A percentile compares a stretch with the other conserved stretches of the same genome.
These are phyloP conservation scores for Xerocomus spinulosus DNA, from an alignment of 768 basidiomycete genomes.

Conservation along the genomic window DNA sequence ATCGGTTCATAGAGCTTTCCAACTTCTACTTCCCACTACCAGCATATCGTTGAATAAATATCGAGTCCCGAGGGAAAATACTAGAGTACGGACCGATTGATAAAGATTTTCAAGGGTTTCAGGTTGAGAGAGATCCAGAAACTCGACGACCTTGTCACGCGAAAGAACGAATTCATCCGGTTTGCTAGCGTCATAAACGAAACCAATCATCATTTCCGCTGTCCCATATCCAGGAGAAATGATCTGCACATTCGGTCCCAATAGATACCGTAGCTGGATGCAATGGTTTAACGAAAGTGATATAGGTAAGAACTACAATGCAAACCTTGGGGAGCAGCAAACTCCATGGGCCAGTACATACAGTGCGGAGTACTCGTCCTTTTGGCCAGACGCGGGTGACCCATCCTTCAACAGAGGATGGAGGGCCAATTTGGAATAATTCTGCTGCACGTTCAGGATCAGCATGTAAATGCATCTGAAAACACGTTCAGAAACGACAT, in stretches of 20 bases:
- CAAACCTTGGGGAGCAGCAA: constrained; percentile 14
- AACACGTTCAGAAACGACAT: not conserved
- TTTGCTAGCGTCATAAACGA: not conserved
- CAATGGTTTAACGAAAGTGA: not conserved
- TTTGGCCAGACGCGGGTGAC: constrained; percentile 16
- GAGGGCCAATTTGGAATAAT: constrained; percentile 10
- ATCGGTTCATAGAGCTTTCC: not conserved
- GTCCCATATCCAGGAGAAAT: constrained; percentile 5
- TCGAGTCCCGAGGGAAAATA: not conserved
- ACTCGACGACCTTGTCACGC: not conserved
- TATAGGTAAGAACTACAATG: not conserved
- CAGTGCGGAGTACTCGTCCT: not conserved
- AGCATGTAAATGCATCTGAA: constrained; percentile 8
- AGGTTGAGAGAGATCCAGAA: not conserved
- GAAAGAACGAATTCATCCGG: constrained; percentile 10
- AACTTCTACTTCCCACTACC: not conserved
- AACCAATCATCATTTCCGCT: constrained; percentile 7
- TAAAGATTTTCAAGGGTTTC: not conserved
- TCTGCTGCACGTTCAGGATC: constrained; percentile 19
- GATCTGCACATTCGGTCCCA: constrained; percentile 7
- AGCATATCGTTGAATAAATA: not conserved
- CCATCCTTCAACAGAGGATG: constrained; percentile 15
- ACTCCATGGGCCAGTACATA: constrained; percentile 11
- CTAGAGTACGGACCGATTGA: not conserved
- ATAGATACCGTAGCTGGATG: constrained; percentile 10